phyloP scores from a whole-genome alignment of 2,329 filamentous ascomycete genomes.

The Aspergillus calidoustus region DNA sequence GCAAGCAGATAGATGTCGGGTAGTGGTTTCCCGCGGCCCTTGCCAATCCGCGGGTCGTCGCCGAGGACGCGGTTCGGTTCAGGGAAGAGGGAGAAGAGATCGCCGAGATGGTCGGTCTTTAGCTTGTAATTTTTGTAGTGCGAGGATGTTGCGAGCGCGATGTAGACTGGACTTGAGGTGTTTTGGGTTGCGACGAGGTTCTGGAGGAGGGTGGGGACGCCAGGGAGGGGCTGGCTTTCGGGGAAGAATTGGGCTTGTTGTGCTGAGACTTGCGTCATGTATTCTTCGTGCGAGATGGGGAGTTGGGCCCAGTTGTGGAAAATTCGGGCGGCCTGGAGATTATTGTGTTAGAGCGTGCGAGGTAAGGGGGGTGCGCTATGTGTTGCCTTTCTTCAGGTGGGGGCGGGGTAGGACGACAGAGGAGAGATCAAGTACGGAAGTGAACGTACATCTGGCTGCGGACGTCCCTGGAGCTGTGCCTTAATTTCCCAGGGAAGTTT shows the following conservation, averaged over 20 bases:
- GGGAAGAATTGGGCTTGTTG: slow-evolving; percentile 77
- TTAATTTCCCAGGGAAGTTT: slow-evolving; percentile 91
- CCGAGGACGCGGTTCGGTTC: slow-evolving; percentile 76
- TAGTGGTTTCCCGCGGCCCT: slow-evolving; percentile 87
- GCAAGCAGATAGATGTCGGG: slow-evolving; percentile 94
- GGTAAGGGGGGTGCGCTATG: background rate
- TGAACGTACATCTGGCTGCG: slow-evolving; percentile 56
- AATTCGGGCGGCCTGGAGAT: slow-evolving; percentile 59
- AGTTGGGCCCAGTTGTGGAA: slow-evolving; percentile 84
- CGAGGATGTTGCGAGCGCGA: slow-evolving; percentile 85
- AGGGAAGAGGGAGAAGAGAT: slow-evolving; percentile 65
- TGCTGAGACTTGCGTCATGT: slow-evolving; percentile 60
- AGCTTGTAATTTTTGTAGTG: slow-evolving; percentile 73
- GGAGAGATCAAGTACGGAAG: background rate
- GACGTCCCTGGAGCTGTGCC: slow-evolving; percentile 77
- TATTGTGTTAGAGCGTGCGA: slow-evolving; percentile 5
- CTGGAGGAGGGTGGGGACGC: slow-evolving; percentile 70
- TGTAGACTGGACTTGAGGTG: slow-evolving; percentile 61
- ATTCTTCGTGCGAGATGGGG: slow-evolving; percentile 74
- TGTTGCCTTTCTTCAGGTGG: background rate
- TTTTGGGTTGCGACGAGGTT: slow-evolving; percentile 40
- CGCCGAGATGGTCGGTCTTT: slow-evolving; percentile 66
- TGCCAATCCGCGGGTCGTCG: slow-evolving; percentile 77
- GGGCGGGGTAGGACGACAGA: background rate
- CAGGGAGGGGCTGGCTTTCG: slow-evolving; percentile 74